A percentile compares a stretch with the other conserved stretches of the same genome.
Evolutionary conservation across 345 rosid genomes (phyloP).

Genomic region (Eucalyptus lansdowneana): DNA sequence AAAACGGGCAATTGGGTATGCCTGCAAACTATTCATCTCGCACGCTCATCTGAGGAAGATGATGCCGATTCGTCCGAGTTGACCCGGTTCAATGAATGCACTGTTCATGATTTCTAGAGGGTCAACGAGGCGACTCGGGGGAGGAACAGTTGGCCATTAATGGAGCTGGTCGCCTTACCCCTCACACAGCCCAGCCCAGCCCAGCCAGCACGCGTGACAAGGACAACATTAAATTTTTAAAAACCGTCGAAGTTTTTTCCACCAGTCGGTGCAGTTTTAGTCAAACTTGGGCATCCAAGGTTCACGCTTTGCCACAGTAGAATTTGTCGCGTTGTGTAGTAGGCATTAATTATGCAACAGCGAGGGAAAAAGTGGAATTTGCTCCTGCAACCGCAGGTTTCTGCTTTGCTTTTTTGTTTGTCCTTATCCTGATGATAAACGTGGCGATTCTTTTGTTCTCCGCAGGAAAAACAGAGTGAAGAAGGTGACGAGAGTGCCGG

Average conservation of each 20-base stretch:
- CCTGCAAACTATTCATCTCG: neutral
- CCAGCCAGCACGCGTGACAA: slow-evolving; percentile 13
- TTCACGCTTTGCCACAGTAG: neutral
- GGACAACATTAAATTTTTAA: neutral
- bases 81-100: neutral
- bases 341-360: neutral
- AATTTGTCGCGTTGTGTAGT: neutral
- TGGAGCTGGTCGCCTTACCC: neutral
- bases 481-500: slow-evolving; percentile 71
- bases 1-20: neutral
- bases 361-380: neutral
- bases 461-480: slow-evolving; percentile 65
- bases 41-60: neutral
- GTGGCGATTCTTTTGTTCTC: neutral
- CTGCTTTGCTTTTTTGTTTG: neutral
- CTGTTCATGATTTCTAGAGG: neutral
- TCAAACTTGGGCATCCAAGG: neutral
- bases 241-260: neutral
- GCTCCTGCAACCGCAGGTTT: neutral
- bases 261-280: neutral
- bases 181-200: neutral
- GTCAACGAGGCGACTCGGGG: slow-evolving; percentile 12
- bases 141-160: neutral
- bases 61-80: neutral
- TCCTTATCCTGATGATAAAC: neutral